Conservation (phyloP, 495 filamentous ascomycete species). For the Lasiosphaeris hirsuta region DNA sequence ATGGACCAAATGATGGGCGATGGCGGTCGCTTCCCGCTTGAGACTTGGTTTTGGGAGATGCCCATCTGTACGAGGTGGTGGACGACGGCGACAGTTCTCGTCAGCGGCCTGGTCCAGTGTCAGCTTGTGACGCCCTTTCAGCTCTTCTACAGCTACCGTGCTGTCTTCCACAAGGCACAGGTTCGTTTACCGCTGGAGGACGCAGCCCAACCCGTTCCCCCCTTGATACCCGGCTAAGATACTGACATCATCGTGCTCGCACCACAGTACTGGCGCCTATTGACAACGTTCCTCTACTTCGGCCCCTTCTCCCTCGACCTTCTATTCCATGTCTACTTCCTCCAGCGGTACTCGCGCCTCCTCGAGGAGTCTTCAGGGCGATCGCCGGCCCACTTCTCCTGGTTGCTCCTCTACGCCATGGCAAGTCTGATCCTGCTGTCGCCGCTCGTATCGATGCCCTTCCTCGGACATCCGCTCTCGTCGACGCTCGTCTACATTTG, state of each 20-base stretch:
- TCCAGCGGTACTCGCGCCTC: constrained; percentile 92
- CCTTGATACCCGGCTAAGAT: not conserved
- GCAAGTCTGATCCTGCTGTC: constrained; percentile 73
- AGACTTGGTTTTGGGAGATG: constrained; percentile 98
- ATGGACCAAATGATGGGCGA: constrained; percentile 71
- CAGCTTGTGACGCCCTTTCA: constrained; percentile 86
- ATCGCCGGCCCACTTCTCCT: constrained; percentile 89
- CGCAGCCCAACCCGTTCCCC: not conserved
- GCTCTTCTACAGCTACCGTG: constrained; percentile 92
- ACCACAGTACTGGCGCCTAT: constrained; percentile 83
- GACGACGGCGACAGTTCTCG: constrained; percentile 88
- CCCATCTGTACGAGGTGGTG: constrained; percentile 92
- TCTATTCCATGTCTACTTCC: constrained; percentile 98
- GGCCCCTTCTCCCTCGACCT: constrained; percentile 91
- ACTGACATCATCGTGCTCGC: not conserved
- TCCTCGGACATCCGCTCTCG: constrained; percentile 85
- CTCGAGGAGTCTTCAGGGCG: constrained; percentile 90
- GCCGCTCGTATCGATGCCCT: constrained; percentile 81
- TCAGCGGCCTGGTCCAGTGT: constrained; percentile 90
- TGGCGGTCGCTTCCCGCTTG: constrained; percentile 74
- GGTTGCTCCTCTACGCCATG: constrained; percentile 84
- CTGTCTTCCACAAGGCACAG: constrained; percentile 86
- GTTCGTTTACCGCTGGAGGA: constrained; percentile 40
- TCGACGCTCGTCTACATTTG: constrained; percentile 97
- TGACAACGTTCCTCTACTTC: constrained; percentile 96